These are phyloP conservation scores for Pneumocystis murina DNA, from an alignment of 1,139 yeast species.

Conservation along the genomic window DNA sequence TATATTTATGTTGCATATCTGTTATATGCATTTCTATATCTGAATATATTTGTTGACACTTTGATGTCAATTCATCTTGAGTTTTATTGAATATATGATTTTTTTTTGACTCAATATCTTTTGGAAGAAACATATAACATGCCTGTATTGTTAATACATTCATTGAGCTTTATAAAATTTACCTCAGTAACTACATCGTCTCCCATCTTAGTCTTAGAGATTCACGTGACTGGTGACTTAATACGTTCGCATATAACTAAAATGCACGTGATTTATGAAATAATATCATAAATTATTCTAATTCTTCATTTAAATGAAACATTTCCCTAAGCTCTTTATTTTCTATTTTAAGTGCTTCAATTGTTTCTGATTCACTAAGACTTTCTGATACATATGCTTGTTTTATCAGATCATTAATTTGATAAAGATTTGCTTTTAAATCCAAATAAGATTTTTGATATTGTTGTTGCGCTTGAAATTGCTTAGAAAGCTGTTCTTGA, in stretches of 20 bases:
- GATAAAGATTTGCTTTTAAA: neutral
- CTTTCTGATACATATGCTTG: neutral
- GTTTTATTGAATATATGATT: too few relatives aligned
- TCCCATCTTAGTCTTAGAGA: neutral
- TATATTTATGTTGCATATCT: neutral
- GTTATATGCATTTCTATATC: neutral
- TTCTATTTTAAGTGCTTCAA: neutral
- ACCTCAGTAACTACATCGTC: neutral
- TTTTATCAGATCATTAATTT: neutral
- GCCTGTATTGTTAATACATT: neutral
- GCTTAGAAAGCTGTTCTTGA: neutral
- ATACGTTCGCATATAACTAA: neutral
- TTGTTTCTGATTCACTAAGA: neutral
- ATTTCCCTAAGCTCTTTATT: neutral
- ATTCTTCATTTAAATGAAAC: neutral
- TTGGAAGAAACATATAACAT: neutral
- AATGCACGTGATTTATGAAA: neutral
- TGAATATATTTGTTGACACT: neutral
- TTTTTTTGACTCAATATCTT: neutral
- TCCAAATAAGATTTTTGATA: neutral
- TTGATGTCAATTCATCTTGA: too few relatives aligned
- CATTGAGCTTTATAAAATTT: neutral
- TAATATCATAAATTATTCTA: neutral
- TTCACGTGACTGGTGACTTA: neutral
- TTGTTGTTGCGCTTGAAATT: neutral